These are phyloP conservation scores for Trichoderma lentiforme DNA, from an alignment of 2,329 filamentous ascomycete species.

Conservation along the genomic window DNA sequence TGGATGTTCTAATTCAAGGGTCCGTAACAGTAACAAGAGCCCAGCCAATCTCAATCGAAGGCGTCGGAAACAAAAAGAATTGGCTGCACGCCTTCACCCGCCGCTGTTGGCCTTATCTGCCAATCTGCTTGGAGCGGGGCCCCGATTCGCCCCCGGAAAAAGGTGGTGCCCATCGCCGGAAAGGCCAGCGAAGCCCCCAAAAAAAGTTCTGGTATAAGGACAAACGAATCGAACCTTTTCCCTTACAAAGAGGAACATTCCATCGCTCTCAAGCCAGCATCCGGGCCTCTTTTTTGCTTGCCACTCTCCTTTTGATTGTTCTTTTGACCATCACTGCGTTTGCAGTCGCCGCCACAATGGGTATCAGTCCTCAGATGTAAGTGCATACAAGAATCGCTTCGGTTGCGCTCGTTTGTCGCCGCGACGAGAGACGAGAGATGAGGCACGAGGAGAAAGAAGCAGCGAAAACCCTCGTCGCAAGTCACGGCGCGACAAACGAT, in stretches of 20 bases:
- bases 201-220: not conserved
- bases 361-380: constrained; percentile 63
- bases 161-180: constrained; percentile 20
- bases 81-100: not conserved
- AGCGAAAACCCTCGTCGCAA: not conserved
- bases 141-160: constrained; percentile 21
- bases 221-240: not conserved
- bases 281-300: not conserved
- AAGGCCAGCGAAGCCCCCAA: constrained; percentile 22
- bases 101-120: not conserved
- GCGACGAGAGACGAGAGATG: not conserved
- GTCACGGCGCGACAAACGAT: not conserved
- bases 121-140: constrained; percentile 5
- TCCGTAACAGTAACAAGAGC: not conserved
- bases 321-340: not conserved
- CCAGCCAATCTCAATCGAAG: not conserved
- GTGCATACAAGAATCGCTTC: constrained; percentile 25
- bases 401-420: not conserved
- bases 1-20: not conserved
- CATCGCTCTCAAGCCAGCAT: not conserved
- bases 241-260: not conserved
- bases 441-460: not conserved
- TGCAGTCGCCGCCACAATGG: constrained; percentile 49
- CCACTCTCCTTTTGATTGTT: not conserved
- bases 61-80: constrained; percentile 8